Evolutionary conservation across 257 asterid genomes (phyloP).

Genomic region (Solanum medicagineum): DNA sequence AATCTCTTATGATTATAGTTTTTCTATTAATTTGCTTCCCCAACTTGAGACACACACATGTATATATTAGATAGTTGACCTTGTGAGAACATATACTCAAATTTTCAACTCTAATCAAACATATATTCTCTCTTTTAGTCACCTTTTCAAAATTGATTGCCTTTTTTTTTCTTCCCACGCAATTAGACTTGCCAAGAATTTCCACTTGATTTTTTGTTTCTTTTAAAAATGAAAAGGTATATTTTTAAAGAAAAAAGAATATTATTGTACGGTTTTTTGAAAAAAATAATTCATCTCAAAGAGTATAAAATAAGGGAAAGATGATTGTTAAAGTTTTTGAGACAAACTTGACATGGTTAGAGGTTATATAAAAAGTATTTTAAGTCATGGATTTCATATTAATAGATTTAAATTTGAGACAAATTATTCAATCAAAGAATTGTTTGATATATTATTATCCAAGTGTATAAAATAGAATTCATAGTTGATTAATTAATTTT

Average conservation of each 20-base stretch:
- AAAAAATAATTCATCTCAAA: not conserved
- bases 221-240: not conserved
- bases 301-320: not conserved
- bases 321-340: not conserved
- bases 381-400: no score
- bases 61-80: not conserved
- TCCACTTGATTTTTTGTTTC: not conserved
- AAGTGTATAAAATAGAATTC: no score
- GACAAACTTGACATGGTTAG: no score
- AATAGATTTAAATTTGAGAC: no score
- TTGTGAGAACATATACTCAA: not conserved
- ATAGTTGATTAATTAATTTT: no score
- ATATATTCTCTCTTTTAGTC: not conserved
- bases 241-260: not conserved
- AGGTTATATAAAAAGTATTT: no score
- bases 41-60: not conserved
- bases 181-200: not conserved
- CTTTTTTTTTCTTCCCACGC: not conserved
- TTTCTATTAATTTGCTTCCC: not conserved
- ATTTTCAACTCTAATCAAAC: not conserved
- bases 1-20: not conserved
- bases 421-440: no score
- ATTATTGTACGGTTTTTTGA: not conserved
- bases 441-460: no score
- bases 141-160: not conserved